These are phyloP conservation scores for Bretziella fagacearum DNA, from an alignment of 2,329 filamentous ascomycete species.

Conservation along the genomic window DNA sequence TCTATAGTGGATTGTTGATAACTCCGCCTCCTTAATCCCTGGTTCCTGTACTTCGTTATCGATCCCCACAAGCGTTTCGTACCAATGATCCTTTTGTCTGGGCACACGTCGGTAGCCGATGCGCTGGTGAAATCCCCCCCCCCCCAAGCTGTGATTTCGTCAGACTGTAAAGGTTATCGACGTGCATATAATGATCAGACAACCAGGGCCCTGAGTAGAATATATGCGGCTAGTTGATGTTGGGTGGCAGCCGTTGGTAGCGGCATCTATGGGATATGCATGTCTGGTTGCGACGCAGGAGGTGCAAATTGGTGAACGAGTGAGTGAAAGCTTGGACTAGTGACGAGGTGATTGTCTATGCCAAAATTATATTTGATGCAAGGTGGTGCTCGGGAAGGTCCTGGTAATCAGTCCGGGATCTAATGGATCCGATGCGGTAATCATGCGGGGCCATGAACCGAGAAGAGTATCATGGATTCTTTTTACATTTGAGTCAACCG, in stretches of 20 bases:
- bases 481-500: no score
- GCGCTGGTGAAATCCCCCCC: no score
- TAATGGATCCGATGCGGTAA: background rate
- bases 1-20: background rate
- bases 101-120: no score
- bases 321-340: background rate
- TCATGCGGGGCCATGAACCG: background rate
- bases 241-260: background rate
- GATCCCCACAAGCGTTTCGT: background rate
- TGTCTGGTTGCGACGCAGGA: background rate
- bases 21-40: background rate
- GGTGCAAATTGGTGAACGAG: background rate
- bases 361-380: background rate
- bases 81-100: conserved; percentile 2
- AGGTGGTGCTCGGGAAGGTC: background rate
- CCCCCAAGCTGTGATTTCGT: background rate
- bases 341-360: background rate
- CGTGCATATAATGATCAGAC: background rate
- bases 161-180: background rate
- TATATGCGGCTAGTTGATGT: background rate
- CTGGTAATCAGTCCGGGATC: background rate
- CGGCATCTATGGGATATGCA: background rate
- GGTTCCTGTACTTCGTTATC: background rate
- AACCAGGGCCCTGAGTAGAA: background rate
- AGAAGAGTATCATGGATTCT: no score